phyloP scores from a whole-genome alignment of 2,329 filamentous ascomycete genomes.

The Claviceps humidiphila region DNA sequence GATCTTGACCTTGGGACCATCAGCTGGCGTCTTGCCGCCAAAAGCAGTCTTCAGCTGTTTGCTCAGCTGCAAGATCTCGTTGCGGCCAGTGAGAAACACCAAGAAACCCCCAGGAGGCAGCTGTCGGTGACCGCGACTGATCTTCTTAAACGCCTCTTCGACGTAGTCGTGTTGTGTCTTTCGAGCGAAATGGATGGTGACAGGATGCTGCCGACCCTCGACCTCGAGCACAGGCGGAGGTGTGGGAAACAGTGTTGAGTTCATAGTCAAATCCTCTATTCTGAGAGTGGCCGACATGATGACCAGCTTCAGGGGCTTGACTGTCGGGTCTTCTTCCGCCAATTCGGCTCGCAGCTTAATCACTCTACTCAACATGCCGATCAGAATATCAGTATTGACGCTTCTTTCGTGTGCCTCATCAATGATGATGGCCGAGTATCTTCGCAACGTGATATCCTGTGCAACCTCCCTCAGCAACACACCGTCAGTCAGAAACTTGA shows the following conservation, averaged over 20 bases:
- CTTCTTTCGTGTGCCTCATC: constrained; percentile 96
- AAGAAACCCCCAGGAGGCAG: constrained; percentile 83
- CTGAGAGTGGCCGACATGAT: constrained; percentile 97
- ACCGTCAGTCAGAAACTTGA: constrained; percentile 99
- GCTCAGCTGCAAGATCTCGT: constrained; percentile 76
- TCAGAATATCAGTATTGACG: constrained; percentile 95
- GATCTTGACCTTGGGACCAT: constrained; percentile 57
- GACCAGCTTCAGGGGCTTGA: constrained; percentile 76
- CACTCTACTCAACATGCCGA: constrained; percentile 90
- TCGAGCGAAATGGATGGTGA: constrained; percentile 78
- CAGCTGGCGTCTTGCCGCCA: constrained; percentile 41
- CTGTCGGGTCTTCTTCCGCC: constrained; percentile 53
- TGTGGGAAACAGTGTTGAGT: constrained; percentile 61
- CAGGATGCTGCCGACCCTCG: constrained; percentile 82
- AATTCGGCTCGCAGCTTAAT: constrained; percentile 71
- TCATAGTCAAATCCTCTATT: constrained; percentile 81
- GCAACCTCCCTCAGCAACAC: constrained; percentile 84
- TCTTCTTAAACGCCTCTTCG: constrained; percentile 78
- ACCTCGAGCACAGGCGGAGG: constrained; percentile 77
- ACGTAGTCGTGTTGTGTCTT: constrained; percentile 78
- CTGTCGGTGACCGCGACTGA: constrained; percentile 77
- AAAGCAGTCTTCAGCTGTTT: constrained; percentile 61
- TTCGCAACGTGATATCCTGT: constrained; percentile 73
- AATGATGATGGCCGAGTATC: constrained; percentile 88
- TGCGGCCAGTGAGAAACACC: constrained; percentile 87